A percentile compares a stretch with the other conserved stretches of the same genome.
These are phyloP conservation scores for Sanghuangporus weigelae DNA, from an alignment of 1,284 basidiomycete genomes.

Conservation along the genomic window DNA sequence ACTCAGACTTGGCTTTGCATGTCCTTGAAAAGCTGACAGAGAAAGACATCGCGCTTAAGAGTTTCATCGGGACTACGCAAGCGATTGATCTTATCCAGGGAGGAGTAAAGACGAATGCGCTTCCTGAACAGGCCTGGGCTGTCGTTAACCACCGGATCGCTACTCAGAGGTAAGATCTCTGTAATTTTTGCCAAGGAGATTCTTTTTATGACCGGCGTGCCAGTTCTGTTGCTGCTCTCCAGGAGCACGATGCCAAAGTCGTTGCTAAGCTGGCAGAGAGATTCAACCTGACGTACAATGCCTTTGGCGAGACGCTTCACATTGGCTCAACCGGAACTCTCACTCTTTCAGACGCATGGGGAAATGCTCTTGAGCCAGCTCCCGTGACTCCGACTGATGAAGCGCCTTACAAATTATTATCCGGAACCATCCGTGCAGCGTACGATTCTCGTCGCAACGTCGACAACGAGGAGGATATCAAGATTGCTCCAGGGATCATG, in stretches of 20 bases:
- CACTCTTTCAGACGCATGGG: conserved; percentile 39
- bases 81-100: conserved; percentile 55
- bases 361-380: conserved; percentile 47
- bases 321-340: conserved; percentile 32
- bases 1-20: conserved; percentile 37
- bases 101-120: conserved; percentile 58
- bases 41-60: conserved; percentile 26
- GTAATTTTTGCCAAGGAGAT: conserved; percentile 26
- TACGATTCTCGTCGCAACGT: conserved; percentile 30
- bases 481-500: conserved; percentile 50
- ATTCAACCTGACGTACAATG: conserved; percentile 41
- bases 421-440: conserved; percentile 46
- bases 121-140: conserved; percentile 50
- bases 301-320: conserved; percentile 34
- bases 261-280: conserved; percentile 38
- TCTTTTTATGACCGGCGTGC: conserved; percentile 20
- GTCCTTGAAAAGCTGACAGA: conserved; percentile 37
- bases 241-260: conserved; percentile 36
- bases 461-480: conserved; percentile 22
- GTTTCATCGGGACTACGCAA: conserved; percentile 50
- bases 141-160: conserved; percentile 51
- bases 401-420: conserved; percentile 42
- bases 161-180: conserved; percentile 33
- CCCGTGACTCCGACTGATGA: conserved; percentile 45
- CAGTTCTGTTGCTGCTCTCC: conserved; percentile 40